phyloP scores from a whole-genome alignment of 2,329 filamentous ascomycete genomes.

The Alternaria sp. region DNA sequence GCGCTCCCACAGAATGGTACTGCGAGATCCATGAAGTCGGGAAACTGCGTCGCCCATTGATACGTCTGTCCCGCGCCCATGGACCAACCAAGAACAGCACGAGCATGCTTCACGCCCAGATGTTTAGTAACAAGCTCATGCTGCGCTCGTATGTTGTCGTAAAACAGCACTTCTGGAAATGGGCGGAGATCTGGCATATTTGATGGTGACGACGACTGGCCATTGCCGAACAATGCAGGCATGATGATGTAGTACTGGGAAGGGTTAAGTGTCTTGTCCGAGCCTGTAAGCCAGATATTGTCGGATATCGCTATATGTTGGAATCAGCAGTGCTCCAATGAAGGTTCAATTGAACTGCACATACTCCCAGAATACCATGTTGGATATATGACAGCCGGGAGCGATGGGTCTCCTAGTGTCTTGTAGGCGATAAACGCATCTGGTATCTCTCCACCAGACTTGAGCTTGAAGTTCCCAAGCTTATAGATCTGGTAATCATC shows the following conservation, averaged over 20 bases:
- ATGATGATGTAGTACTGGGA: slow-evolving; percentile 73
- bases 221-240: slow-evolving; percentile 73
- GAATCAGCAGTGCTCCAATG: not conserved
- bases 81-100: slow-evolving; percentile 72
- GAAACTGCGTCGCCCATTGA: slow-evolving; percentile 70
- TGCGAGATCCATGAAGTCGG: slow-evolving; percentile 70
- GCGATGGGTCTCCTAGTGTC: slow-evolving; percentile 70
- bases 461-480: slow-evolving; percentile 72
- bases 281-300: slow-evolving; percentile 77
- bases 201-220: slow-evolving; percentile 72
- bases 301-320: slow-evolving; percentile 63
- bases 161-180: slow-evolving; percentile 70
- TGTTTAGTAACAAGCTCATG: slow-evolving; percentile 70
- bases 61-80: slow-evolving; percentile 75
- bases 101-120: slow-evolving; percentile 66
- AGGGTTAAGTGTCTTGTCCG: slow-evolving; percentile 70
- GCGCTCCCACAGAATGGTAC: slow-evolving; percentile 73
- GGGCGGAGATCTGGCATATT: slow-evolving; percentile 64
- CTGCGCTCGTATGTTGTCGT: slow-evolving; percentile 75
- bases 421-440: slow-evolving; percentile 78
- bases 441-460: slow-evolving; percentile 68
- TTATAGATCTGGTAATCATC: slow-evolving; percentile 62
- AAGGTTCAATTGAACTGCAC: not conserved
- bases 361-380: slow-evolving; percentile 74
- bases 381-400: slow-evolving; percentile 76